Conservation (phyloP, 2,329 filamentous ascomycete species). For the Alternaria arbusti region DNA sequence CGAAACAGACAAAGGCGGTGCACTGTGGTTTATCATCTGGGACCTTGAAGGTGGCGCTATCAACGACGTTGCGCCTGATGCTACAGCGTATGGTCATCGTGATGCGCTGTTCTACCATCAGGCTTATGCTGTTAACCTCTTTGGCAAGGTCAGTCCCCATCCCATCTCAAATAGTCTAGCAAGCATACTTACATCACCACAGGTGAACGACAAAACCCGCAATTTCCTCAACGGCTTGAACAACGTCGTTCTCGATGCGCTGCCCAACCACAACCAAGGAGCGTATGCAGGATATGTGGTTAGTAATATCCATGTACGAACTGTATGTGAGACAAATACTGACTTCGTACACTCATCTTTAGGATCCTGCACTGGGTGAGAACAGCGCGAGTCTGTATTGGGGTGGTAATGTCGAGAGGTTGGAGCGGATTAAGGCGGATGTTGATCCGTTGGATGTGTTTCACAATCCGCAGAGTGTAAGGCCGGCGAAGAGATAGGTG, state of each 20-base stretch:
- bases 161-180: not conserved
- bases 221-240: slow-evolving; percentile 52
- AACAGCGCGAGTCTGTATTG: slow-evolving; percentile 57
- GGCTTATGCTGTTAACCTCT: slow-evolving; percentile 46
- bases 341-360: no score
- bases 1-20: slow-evolving; percentile 38
- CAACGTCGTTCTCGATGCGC: slow-evolving; percentile 40
- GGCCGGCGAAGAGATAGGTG: slow-evolving; percentile 20
- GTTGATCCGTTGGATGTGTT: slow-evolving; percentile 50
- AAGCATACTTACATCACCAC: not conserved
- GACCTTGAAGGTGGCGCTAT: slow-evolving; percentile 44
- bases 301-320: no score
- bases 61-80: slow-evolving; percentile 39
- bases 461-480: slow-evolving; percentile 45
- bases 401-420: slow-evolving; percentile 42
- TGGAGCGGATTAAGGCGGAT: slow-evolving; percentile 49
- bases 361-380: slow-evolving; percentile 54
- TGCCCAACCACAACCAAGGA: slow-evolving; percentile 47
- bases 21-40: slow-evolving; percentile 45
- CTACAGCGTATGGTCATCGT: slow-evolving; percentile 44
- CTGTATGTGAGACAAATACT: no score
- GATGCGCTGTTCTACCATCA: slow-evolving; percentile 45
- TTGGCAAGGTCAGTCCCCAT: slow-evolving; percentile 22
- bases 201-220: slow-evolving; percentile 44
- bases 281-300: slow-evolving; percentile 62